A percentile compares a stretch with the other conserved stretches of the same genome.
Conservation (phyloP, 2,329 filamentous ascomycete species). For the Pseudodiploospora longispora region DNA sequence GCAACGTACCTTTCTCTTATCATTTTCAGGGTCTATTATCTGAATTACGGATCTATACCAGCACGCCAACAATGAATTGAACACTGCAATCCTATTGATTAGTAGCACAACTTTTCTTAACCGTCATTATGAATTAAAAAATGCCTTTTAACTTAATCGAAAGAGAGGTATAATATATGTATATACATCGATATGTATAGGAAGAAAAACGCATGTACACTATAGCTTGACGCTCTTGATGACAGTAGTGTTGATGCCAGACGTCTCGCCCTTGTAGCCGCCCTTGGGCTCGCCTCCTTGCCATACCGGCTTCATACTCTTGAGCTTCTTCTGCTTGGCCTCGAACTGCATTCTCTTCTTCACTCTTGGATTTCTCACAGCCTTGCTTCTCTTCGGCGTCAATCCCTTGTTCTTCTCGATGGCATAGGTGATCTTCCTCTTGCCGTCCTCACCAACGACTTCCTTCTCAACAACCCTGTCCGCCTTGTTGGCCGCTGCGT, state of each 20-base stretch:
- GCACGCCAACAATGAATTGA: too few relatives aligned
- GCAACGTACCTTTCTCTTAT: background rate
- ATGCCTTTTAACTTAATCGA: too few relatives aligned
- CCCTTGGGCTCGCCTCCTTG: constrained; percentile 77
- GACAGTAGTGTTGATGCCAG: constrained; percentile 89
- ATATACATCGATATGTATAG: background rate
- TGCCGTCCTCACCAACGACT: constrained; percentile 71
- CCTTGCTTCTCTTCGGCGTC: constrained; percentile 84
- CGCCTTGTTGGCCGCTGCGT: constrained; percentile 54
- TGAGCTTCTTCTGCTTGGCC: constrained; percentile 94
- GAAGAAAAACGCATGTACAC: constrained; percentile 5
- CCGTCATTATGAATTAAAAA: too few relatives aligned
- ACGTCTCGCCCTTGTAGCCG: constrained; percentile 84
- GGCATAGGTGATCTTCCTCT: constrained; percentile 84
- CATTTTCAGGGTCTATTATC: too few relatives aligned
- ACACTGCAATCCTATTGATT: too few relatives aligned
- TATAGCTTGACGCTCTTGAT: constrained; percentile 91
- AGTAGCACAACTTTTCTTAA: too few relatives aligned
- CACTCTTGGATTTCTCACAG: constrained; percentile 86
- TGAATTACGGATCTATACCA: too few relatives aligned
- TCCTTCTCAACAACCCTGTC: constrained; percentile 58
- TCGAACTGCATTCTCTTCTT: constrained; percentile 98
- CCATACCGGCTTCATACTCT: constrained; percentile 76
- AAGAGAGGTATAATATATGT: too few relatives aligned
- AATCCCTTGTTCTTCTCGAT: constrained; percentile 98